Conservation (phyloP, 2,329 filamentous ascomycete genomes). For the Rutstroemia sydowiana region DNA sequence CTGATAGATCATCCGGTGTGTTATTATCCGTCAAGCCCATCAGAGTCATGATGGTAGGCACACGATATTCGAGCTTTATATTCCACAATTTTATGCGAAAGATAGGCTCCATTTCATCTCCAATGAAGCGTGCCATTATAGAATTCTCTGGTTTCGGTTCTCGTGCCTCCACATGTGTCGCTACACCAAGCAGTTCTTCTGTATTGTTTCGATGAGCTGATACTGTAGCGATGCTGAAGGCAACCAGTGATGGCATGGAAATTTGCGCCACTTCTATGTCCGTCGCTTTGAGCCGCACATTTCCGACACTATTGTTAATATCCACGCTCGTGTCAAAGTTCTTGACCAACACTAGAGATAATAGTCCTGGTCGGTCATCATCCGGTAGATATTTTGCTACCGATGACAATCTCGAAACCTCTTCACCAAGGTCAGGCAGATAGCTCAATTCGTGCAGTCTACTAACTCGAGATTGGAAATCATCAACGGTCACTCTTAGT, state of each 20-base stretch:
- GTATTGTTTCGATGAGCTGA: constrained; percentile 54
- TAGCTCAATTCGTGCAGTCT: constrained; percentile 58
- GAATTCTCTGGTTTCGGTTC: constrained; percentile 46
- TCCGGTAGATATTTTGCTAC: constrained; percentile 94
- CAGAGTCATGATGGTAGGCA: constrained; percentile 74
- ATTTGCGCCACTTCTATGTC: constrained; percentile 73
- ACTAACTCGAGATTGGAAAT: constrained; percentile 53
- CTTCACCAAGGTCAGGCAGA: constrained; percentile 65
- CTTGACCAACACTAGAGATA: constrained; percentile 64
- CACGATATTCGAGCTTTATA: constrained; percentile 78
- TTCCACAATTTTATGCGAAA: constrained; percentile 84
- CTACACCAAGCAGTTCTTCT: constrained; percentile 64
- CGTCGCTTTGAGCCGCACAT: constrained; percentile 47
- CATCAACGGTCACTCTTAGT: constrained; percentile 60
- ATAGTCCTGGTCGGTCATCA: constrained; percentile 82
- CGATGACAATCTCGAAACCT: constrained; percentile 73
- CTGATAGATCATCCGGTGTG: constrained; percentile 65
- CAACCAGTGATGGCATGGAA: constrained; percentile 73
- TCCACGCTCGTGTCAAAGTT: constrained; percentile 55
- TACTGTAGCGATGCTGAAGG: constrained; percentile 63
- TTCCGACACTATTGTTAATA: constrained; percentile 62
- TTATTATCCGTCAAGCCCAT: constrained; percentile 62
- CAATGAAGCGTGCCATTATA: constrained; percentile 82
- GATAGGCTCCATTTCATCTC: constrained; percentile 87
- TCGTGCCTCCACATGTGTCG: constrained; percentile 25